Conservation (phyloP, 2,329 filamentous ascomycete genomes). For the Thyridium curvatum region DNA sequence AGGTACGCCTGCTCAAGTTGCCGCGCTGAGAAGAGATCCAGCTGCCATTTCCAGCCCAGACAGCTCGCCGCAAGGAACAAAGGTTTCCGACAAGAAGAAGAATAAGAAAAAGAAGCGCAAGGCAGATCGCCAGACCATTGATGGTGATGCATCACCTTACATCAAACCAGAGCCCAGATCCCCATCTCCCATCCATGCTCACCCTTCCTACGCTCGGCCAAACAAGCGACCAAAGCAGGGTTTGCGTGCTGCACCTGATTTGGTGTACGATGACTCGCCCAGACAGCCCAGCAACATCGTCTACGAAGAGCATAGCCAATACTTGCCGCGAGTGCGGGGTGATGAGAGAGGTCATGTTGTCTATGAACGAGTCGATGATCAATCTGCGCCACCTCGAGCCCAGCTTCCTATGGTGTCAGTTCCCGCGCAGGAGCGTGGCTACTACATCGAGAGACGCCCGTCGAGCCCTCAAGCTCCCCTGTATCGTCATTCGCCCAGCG, state of each 20-base stretch:
- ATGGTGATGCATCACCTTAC: constrained; percentile 41
- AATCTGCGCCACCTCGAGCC: constrained; percentile 13
- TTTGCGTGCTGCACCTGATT: constrained; percentile 13
- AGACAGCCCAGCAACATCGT: constrained; percentile 4
- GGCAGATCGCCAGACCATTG: constrained; percentile 41
- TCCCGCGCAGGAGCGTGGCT: constrained; percentile 11
- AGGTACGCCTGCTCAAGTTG: constrained; percentile 46
- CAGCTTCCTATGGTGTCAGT: constrained; percentile 15
- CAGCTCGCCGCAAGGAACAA: constrained; percentile 50
- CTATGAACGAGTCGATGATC: constrained; percentile 26
- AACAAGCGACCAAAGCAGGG: constrained; percentile 49
- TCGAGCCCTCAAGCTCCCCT: constrained; percentile 24
- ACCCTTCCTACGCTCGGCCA: constrained; percentile 42
- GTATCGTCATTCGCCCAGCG: constrained; percentile 28
- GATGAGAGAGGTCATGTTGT: constrained; percentile 22
- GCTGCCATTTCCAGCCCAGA: constrained; percentile 49
- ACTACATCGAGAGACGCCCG: constrained; percentile 21
- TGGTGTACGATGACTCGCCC: too few species aligned
- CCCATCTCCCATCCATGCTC: constrained; percentile 49
- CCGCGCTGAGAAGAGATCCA: constrained; percentile 46
- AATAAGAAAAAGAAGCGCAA: constrained; percentile 43
- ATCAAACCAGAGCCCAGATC: constrained; percentile 63
- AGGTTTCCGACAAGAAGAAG: constrained; percentile 41
- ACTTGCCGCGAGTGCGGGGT: constrained; percentile 16
- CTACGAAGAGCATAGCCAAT: constrained; percentile 21